Evolutionary conservation across 176 grass and related monocot species (phyloP).

Genomic region (Paspalum vaginatum): DNA sequence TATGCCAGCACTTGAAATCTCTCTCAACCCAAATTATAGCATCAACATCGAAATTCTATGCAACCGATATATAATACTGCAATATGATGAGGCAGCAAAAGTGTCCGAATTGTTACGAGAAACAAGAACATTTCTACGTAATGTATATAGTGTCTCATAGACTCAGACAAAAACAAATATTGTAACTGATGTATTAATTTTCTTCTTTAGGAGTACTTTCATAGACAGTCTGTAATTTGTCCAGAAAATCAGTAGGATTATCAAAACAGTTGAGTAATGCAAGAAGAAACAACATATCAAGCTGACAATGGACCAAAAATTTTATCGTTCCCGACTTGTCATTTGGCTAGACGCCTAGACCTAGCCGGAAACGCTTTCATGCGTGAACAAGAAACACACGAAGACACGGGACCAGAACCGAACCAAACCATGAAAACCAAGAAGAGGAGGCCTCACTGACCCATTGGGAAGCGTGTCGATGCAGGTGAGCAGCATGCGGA

Average conservation of each 20-base stretch:
- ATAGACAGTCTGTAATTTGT: not conserved
- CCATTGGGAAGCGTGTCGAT: conserved; percentile 60
- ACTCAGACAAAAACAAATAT: not conserved
- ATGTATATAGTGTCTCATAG: not conserved
- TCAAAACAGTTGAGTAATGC: not conserved
- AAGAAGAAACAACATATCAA: conserved; percentile 1
- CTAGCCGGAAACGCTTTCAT: not conserved
- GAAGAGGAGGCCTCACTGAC: conserved; percentile 36
- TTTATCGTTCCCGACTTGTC: not conserved
- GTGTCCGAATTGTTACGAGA: not conserved
- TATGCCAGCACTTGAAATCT: too few species aligned
- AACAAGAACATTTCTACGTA: not conserved
- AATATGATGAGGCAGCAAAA: not conserved
- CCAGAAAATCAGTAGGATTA: not conserved
- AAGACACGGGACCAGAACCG: too few species aligned
- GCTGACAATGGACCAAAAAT: not conserved
- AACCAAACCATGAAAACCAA: not conserved
- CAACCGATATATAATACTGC: not conserved
- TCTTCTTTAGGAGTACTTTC: too few species aligned
- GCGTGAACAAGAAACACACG: not conserved
- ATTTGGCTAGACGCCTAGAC: not conserved
- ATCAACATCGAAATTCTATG: not conserved
- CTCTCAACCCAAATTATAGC: too few species aligned
- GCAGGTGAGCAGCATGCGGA: conserved; percentile 80
- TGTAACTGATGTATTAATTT: not conserved